Base-by-base conservation (phyloP, 805 yeast species). In the Starmerella stigmatis region DNA sequence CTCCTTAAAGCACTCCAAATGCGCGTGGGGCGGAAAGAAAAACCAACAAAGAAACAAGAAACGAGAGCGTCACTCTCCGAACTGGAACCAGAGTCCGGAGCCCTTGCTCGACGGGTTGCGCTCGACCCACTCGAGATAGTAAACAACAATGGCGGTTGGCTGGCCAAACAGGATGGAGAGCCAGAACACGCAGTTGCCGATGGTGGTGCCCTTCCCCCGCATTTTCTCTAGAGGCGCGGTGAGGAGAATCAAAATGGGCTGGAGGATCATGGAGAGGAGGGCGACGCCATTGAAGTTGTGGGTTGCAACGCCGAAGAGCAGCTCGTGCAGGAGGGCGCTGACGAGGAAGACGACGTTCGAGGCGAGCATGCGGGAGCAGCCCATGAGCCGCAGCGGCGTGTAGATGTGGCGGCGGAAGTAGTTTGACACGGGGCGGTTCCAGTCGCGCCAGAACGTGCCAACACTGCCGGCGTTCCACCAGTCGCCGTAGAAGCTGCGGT, bases 381-480 rank as follows among this genome's bases (percentile, higher is more conserved):
- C 70, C 12, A 61, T 54, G 27, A 58, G 55, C 32, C 67, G 54
- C 28, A 70, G 53, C 3, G 74, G 74, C 2, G 56, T 53, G 48
- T 66, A 69, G 27, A 70, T 42, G 49, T 70, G 75, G 7, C 73
- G 61, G 17, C 63, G 56, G 51, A 70, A 66, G 54, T 66, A 70
- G 49, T 64, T 63, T 34, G 64, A 56, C 31, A 70, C 67, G 1
- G 74, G 72, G 48, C 58, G 61, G 55, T 70, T 70, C 75, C 75
- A 70, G 38, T 60, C 58, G 22, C 65, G 60, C 74, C 75, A 71
- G 52, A 69, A 71, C 15, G 69, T 61, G 16, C 68, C 70, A 11
- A 71, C 68, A 15, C 73, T 64, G n/a, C 69, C 68, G 1, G 72
- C 65, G 46, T 70, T 70, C 75, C 75, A 70, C 75, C 74, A 70